Conservation (phyloP, 2,329 filamentous ascomycete genomes). For the Alternaria dauci region DNA sequence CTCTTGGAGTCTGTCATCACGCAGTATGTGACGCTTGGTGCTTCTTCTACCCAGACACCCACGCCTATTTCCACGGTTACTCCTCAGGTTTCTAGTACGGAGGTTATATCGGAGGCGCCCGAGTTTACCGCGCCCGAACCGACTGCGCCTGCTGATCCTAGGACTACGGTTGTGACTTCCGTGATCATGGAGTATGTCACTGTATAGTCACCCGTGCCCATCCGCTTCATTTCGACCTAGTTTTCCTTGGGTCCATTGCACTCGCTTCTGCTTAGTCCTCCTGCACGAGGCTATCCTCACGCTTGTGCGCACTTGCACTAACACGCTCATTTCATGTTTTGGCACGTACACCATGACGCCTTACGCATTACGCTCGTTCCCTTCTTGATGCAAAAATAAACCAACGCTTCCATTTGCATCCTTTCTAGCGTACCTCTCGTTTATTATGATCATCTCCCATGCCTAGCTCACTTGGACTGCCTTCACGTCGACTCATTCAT, state of each 20-base stretch:
- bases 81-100: neutral
- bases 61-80: neutral
- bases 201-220: neutral
- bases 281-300: neutral
- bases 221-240: neutral
- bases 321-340: neutral
- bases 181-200: constrained; percentile 29
- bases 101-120: neutral
- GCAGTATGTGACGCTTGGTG: constrained; percentile 16
- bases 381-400: neutral
- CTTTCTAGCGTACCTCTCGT: neutral
- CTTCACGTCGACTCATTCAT: neutral
- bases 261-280: neutral
- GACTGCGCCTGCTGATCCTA: constrained; percentile 12
- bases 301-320: constrained; percentile 5
- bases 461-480: neutral
- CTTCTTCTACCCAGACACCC: neutral
- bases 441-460: no score
- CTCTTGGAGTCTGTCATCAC: constrained; percentile 16
- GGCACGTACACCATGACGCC: neutral
- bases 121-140: neutral
- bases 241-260: neutral
- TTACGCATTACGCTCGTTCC: neutral
- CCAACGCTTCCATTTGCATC: no score
- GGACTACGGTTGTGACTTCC: constrained; percentile 26